Percentiles rank a stretch among this genome's conserved stretches.
phyloP scores from a whole-genome alignment of 768 basidiomycete species.

The Pleurotus eryngii region DNA sequence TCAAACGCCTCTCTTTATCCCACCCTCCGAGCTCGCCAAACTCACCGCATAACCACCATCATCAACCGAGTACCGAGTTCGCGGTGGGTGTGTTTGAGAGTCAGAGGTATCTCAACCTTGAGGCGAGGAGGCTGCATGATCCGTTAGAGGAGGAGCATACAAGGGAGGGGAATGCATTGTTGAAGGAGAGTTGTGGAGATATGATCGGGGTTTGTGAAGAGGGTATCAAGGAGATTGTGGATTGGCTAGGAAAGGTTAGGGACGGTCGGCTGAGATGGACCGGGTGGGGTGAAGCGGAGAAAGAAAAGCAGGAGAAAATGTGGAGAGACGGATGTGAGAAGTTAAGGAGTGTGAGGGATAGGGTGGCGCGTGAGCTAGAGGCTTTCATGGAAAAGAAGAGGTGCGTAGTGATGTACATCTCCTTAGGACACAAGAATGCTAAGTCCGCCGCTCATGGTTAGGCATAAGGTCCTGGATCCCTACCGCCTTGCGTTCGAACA shows the following conservation, averaged over 20 bases:
- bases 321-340: conserved; percentile 32
- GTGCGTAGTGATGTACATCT: conserved; percentile 26
- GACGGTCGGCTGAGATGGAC: conserved; percentile 35
- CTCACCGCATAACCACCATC: conserved; percentile 15
- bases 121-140: conserved; percentile 50
- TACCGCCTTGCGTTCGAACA: conserved; percentile 52
- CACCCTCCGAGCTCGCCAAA: too few relatives aligned
- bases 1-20: conserved; percentile 30
- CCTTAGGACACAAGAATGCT: neutral
- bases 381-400: conserved; percentile 49
- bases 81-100: conserved; percentile 75
- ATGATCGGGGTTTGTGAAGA: conserved; percentile 42
- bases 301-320: conserved; percentile 22
- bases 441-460: conserved; percentile 13
- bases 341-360: conserved; percentile 32
- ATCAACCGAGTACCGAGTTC: conserved; percentile 35
- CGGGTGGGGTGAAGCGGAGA: conserved; percentile 25
- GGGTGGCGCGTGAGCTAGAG: conserved; percentile 35
- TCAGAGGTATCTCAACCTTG: conserved; percentile 66
- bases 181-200: conserved; percentile 52
- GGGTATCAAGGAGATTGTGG: conserved; percentile 37
- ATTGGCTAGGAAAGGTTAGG: conserved; percentile 48
- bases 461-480: conserved; percentile 55
- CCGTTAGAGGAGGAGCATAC: conserved; percentile 43
- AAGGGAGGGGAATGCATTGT: conserved; percentile 36